Base-by-base conservation (phyloP, 1,284 basidiomycete genomes). In the Apiotrichum akiyoshidainum region DNA sequence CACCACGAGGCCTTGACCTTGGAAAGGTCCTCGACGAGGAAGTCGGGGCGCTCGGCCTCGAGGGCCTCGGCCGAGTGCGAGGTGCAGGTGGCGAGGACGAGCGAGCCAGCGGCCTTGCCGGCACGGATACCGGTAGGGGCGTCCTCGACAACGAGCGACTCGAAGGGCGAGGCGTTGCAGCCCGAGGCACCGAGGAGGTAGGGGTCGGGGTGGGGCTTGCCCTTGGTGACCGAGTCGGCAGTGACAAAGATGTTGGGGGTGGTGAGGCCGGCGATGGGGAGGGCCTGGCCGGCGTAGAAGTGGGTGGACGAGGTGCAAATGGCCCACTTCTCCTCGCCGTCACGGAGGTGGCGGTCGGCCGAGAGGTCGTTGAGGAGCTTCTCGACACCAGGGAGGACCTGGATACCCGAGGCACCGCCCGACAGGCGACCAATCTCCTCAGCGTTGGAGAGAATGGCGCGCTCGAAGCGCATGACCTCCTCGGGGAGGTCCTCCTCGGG, bases 181-280 rank as follows among this genome's bases (percentile, higher is more conserved):
- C 72, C 70, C 42, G 69, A 68, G 41, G 79, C 78, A 42, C 79
- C 80, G 55, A 77, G 74, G 46, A 81, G 73, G 72, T 80, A 81
- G 10, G 80, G 79, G 66, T 80, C 79, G 9, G 80, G 80, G 64
- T 76, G 73, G 42, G 80, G 80, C 69, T 81, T 81, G 55, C 80
- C 80, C 54, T 77, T 68, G 47, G 71, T 74, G 58, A 79, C 78
- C 34, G 76, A 73, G 66, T 80, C 78, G 59, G 79, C 79, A 26
- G 79, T 80, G 57, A 81, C 71, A 49, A 80, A 76, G 63, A 75
- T 68, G 63, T 78, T 75, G 46, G 77, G 77, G 19, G 72, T 76
- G 45, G 75, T 70, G 14, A 79, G 67, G 47, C 73, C 72, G 50
- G 77, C 77, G 42, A 75, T 77, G 37, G 75, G 76, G 65, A 78